Percentiles rank a stretch among this genome's conserved stretches.
Conservation (phyloP, 2,329 filamentous ascomycete species). For the Aureobasidium lini region DNA sequence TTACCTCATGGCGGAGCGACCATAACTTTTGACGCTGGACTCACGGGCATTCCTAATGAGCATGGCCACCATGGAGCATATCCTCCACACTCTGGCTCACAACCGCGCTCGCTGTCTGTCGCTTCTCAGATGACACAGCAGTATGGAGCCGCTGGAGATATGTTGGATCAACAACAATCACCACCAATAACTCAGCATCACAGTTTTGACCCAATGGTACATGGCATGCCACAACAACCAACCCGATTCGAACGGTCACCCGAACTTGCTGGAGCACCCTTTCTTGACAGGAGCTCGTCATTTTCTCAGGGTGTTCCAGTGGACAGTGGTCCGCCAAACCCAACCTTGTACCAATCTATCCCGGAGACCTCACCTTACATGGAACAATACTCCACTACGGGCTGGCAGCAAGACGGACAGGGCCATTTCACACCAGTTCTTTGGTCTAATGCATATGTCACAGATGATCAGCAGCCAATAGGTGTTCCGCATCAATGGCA, state of each 20-base stretch:
- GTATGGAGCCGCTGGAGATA: background rate
- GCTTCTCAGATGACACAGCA: background rate
- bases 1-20: constrained; percentile 35
- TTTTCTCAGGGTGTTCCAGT: background rate
- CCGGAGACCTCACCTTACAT: background rate
- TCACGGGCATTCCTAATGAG: background rate
- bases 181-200: background rate
- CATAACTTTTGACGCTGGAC: constrained; percentile 27
- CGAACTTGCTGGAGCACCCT: background rate
- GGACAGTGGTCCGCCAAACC: constrained; percentile 1
- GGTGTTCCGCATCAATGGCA: constrained; percentile 8
- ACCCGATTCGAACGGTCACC: background rate
- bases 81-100: background rate
- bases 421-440: constrained; percentile 4
- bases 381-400: background rate
- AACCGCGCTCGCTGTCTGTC: background rate
- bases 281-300: background rate
- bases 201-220: background rate
- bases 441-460: constrained; percentile 10
- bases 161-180: background rate
- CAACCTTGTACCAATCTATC: background rate
- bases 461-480: background rate
- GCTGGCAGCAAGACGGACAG: constrained; percentile 2
- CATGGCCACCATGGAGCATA: background rate
- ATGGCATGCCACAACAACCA: background rate